Evolutionary conservation across 2,329 filamentous ascomycete genomes (phyloP).

Genomic region (Seiridium unicorne): DNA sequence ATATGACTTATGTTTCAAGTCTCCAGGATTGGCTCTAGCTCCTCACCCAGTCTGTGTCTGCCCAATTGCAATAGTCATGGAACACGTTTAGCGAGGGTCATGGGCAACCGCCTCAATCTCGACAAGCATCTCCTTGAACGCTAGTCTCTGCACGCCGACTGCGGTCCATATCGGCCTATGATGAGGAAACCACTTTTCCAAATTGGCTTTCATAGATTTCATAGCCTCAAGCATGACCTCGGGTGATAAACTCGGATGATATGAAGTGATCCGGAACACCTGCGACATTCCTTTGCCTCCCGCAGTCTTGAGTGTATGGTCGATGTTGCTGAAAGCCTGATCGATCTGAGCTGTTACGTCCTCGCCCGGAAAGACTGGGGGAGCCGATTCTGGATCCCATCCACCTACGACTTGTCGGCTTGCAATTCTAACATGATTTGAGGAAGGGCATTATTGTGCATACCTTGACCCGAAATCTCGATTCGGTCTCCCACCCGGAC

Average conservation of each 20-base stretch:
- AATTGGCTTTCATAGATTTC: constrained; percentile 40
- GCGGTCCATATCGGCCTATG: constrained; percentile 54
- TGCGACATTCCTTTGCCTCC: constrained; percentile 57
- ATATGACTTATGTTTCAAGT: too few species aligned
- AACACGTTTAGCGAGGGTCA: neutral
- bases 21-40: too few species aligned
- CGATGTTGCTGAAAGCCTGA: constrained; percentile 55
- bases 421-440: neutral
- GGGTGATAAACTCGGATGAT: constrained; percentile 28
- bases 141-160: constrained; percentile 48
- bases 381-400: constrained; percentile 26
- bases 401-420: constrained; percentile 19
- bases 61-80: too few species aligned
- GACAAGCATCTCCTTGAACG: constrained; percentile 48
- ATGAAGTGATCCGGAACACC: constrained; percentile 47
- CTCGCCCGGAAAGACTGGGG: constrained; percentile 14
- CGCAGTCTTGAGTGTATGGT: constrained; percentile 45
- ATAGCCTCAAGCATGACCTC: constrained; percentile 36
- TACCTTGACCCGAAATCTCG: constrained; percentile 45
- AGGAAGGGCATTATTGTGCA: neutral
- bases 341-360: constrained; percentile 46
- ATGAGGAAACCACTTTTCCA: constrained; percentile 48
- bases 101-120: constrained; percentile 55
- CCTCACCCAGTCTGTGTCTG: too few species aligned
- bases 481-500: constrained; percentile 48